Evolutionary conservation across 2,329 filamentous ascomycete genomes (phyloP).

Genomic region (Escovopsis weberi): DNA sequence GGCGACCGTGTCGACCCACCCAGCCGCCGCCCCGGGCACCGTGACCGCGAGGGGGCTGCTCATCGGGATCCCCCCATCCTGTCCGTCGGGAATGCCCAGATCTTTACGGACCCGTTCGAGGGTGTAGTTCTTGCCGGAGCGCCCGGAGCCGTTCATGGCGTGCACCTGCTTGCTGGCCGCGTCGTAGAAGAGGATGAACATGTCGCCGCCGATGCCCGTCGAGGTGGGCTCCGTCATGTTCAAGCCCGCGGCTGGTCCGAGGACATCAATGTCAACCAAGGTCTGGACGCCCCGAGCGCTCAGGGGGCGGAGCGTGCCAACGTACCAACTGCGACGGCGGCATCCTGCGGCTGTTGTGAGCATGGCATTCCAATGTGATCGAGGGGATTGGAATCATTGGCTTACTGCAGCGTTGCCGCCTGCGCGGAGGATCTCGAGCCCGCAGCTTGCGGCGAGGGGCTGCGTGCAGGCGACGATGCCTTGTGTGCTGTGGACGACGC

Average conservation of each 20-base stretch:
- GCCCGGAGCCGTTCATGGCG: slow-evolving; percentile 87
- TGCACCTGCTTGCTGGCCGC: slow-evolving; percentile 68
- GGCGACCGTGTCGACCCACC: slow-evolving; percentile 82
- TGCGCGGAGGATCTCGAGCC: slow-evolving; percentile 66
- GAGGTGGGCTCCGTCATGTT: slow-evolving; percentile 89
- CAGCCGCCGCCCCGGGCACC: slow-evolving; percentile 78
- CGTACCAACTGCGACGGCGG: slow-evolving; percentile 79
- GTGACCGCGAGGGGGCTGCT: slow-evolving; percentile 68
- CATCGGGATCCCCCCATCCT: slow-evolving; percentile 51
- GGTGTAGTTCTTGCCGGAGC: slow-evolving; percentile 54
- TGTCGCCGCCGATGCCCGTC: slow-evolving; percentile 91
- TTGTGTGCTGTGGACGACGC: slow-evolving; percentile 84
- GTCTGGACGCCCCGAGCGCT: neutral
- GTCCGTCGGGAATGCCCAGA: slow-evolving; percentile 47
- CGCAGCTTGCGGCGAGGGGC: slow-evolving; percentile 77
- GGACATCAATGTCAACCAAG: neutral
- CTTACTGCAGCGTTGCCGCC: slow-evolving; percentile 88
- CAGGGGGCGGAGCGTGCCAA: neutral
- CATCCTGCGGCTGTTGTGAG: slow-evolving; percentile 45
- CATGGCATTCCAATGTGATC: neutral
- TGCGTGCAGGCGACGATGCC: slow-evolving; percentile 86
- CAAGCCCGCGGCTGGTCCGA: slow-evolving; percentile 59
- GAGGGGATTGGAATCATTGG: slow-evolving; percentile 7
- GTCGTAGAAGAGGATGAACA: slow-evolving; percentile 91
- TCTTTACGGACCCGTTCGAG: slow-evolving; percentile 56